Conservation (phyloP, 1,139 yeast genomes). For the Suhomyces panamericanus region DNA sequence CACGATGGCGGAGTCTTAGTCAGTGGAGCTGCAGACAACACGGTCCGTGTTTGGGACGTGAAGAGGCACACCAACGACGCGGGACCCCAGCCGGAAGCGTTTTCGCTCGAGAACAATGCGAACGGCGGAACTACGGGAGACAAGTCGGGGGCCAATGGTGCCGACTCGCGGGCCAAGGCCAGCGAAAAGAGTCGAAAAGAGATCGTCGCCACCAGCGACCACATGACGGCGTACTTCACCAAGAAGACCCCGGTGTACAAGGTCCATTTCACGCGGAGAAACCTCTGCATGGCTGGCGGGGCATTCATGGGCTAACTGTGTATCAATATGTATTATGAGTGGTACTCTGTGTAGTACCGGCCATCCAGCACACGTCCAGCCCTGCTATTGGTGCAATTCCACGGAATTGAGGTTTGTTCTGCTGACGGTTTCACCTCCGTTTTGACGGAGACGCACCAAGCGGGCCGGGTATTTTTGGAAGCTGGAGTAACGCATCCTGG, state of each 20-base stretch:
- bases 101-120: constrained; percentile 33
- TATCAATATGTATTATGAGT: not conserved
- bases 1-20: constrained; percentile 87
- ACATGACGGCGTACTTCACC: constrained; percentile 91
- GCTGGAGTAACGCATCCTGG: too few species aligned
- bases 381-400: too few species aligned
- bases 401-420: too few species aligned
- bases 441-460: too few species aligned
- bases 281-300: constrained; percentile 91
- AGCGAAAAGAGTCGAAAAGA: constrained; percentile 58
- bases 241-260: constrained; percentile 93
- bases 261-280: constrained; percentile 88
- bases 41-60: constrained; percentile 95
- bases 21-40: constrained; percentile 90
- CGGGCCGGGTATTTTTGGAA: too few species aligned
- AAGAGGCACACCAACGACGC: constrained; percentile 80
- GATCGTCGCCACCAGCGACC: constrained; percentile 79
- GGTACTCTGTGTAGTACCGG: too few species aligned
- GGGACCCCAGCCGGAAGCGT: constrained; percentile 79
- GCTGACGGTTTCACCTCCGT: too few species aligned
- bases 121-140: constrained; percentile 14
- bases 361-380: too few species aligned
- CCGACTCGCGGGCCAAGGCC: constrained; percentile 14
- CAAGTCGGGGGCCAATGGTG: constrained; percentile 10
- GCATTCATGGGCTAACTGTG: constrained; percentile 47